phyloP scores from a whole-genome alignment of 208 protist genomes.

The Leishmania gerbilli region DNA sequence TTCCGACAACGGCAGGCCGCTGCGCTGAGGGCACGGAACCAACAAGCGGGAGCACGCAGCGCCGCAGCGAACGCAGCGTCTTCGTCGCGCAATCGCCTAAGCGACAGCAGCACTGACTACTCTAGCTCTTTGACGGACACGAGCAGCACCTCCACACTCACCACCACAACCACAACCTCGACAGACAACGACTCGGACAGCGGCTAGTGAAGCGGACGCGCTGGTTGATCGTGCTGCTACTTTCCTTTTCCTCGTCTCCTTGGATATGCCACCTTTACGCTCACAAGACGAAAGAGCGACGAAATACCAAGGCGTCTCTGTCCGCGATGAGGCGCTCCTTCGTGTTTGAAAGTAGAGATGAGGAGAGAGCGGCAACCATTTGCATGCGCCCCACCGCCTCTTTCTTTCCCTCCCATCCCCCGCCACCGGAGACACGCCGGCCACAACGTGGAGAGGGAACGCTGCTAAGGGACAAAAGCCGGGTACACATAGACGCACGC shows the following conservation, averaged over 20 bases:
- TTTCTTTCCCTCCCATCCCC: background rate
- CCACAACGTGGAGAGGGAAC: background rate
- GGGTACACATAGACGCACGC: background rate
- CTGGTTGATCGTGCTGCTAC: background rate
- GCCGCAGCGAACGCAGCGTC: background rate
- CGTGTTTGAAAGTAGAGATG: background rate
- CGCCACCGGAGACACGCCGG: background rate
- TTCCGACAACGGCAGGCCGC: slow-evolving; percentile 36
- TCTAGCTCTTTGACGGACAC: slow-evolving; percentile 4
- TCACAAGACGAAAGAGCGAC: background rate
- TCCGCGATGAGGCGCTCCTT: background rate
- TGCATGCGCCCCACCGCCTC: background rate
- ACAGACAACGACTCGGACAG: slow-evolving; percentile 5
- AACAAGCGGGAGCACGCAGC: background rate
- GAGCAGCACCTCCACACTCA: background rate
- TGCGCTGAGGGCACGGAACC: slow-evolving; percentile 24
- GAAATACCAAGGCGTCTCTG: background rate
- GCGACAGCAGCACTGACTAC: background rate
- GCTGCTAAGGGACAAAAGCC: background rate
- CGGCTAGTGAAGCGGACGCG: background rate
- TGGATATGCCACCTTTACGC: background rate
- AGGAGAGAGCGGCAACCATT: background rate
- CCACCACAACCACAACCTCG: background rate
- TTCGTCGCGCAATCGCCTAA: background rate
- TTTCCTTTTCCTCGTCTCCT: background rate